Evolutionary conservation across 352 stramenopile species (phyloP).

Genomic region (Halophytophthora batemanensis): DNA sequence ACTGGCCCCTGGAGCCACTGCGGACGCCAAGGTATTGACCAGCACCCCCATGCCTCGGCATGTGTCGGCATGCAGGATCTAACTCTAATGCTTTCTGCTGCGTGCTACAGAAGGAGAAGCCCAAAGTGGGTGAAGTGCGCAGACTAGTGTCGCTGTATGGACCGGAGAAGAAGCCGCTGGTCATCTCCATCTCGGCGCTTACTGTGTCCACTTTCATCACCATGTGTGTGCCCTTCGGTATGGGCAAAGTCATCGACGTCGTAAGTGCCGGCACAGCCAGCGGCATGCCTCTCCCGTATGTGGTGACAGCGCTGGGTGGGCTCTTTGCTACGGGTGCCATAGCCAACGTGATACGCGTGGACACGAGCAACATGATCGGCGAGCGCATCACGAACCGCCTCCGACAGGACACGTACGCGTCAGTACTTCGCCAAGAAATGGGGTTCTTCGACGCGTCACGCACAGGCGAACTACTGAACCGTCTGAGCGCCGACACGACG

Average conservation of each 20-base stretch:
- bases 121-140: constrained; percentile 28
- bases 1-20: not conserved
- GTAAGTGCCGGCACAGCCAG: constrained; percentile 44
- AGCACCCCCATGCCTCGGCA: constrained; percentile 8
- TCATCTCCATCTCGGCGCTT: constrained; percentile 61
- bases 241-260: constrained; percentile 80
- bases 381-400: constrained; percentile 81
- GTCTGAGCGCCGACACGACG: constrained; percentile 88
- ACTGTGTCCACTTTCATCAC: constrained; percentile 67
- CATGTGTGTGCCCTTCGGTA: constrained; percentile 78
- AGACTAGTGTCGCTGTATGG: constrained; percentile 56
- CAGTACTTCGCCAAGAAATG: constrained; percentile 84
- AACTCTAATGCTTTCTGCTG: not conserved
- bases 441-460: constrained; percentile 89
- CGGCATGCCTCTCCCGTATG: constrained; percentile 37
- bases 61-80: constrained; percentile 2
- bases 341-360: constrained; percentile 68
- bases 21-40: not conserved
- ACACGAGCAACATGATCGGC: constrained; percentile 85
- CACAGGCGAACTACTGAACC: constrained; percentile 91
- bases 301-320: constrained; percentile 53
- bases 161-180: constrained; percentile 65
- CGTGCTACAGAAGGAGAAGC: not conserved
- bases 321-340: constrained; percentile 71
- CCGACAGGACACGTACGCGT: constrained; percentile 74